Percentiles rank a stretch among this genome's conserved stretches.
phyloP scores from a whole-genome alignment of 164 flowering plant species.

The Magnolia officinalis region DNA sequence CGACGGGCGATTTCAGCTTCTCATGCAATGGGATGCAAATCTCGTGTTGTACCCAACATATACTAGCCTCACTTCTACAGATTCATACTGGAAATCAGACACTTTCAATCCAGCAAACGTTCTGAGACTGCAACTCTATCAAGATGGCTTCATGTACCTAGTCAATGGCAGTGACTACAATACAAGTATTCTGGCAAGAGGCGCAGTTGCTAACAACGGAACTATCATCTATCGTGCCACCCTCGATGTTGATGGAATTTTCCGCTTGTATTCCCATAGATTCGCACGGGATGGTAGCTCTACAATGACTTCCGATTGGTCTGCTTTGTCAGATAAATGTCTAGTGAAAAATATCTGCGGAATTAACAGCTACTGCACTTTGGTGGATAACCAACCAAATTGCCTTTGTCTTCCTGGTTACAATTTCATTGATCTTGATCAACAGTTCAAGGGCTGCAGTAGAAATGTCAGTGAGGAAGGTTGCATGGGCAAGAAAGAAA shows the following conservation, averaged over 20 bases:
- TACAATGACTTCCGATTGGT: background rate
- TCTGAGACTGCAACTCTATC: background rate
- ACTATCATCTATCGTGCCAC: background rate
- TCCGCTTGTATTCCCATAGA: background rate
- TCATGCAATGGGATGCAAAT: background rate
- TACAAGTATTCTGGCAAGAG: too few relatives aligned
- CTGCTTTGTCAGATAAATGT: background rate
- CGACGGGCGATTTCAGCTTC: background rate
- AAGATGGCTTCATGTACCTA: background rate
- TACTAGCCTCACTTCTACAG: background rate
- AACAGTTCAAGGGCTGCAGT: background rate
- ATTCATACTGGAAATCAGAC: background rate
- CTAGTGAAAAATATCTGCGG: conserved; percentile 16
- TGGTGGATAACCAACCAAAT: too few relatives aligned
- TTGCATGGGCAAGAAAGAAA: background rate
- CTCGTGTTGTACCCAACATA: background rate
- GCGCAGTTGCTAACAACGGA: background rate
- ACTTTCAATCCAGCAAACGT: background rate
- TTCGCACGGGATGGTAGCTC: background rate
- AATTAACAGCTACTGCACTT: background rate
- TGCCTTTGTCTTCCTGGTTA: background rate
- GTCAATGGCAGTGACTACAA: background rate
- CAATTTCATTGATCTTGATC: background rate
- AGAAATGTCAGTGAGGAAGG: background rate
- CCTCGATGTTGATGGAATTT: conserved; percentile 7